A percentile compares a stretch with the other conserved stretches of the same genome.
phyloP scores from a whole-genome alignment of 768 basidiomycete genomes.

The Collybiopsis confluens region DNA sequence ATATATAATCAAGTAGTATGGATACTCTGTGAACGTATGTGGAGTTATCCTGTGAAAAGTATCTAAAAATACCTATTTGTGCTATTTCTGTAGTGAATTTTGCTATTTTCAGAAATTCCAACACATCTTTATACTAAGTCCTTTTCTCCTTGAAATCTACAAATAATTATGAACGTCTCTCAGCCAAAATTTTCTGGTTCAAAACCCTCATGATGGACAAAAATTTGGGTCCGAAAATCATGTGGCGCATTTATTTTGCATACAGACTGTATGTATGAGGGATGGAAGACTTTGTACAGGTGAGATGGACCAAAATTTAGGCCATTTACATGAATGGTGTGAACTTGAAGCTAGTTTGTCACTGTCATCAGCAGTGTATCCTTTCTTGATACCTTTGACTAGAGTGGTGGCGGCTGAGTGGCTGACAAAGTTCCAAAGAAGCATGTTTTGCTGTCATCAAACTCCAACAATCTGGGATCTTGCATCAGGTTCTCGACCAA shows the following conservation, averaged over 20 bases:
- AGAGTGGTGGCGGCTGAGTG: conserved; percentile 34
- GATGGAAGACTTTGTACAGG: conserved; percentile 22
- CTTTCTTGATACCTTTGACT: conserved; percentile 36
- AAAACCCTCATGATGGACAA: conserved; percentile 30
- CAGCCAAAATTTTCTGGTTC: too few relatives aligned
- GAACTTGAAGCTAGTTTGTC: background rate
- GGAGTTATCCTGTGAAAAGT: too few relatives aligned
- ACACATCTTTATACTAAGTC: too few relatives aligned
- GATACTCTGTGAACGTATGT: too few relatives aligned
- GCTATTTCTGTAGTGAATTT: too few relatives aligned
- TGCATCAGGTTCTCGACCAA: too few relatives aligned
- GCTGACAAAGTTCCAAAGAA: conserved; percentile 57
- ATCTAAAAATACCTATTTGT: too few relatives aligned
- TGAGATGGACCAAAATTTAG: conserved; percentile 12
- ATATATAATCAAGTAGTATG: too few relatives aligned
- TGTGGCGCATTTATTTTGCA: conserved; percentile 8
- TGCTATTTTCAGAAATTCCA: too few relatives aligned
- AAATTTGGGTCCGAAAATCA: background rate
- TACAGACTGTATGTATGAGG: background rate
- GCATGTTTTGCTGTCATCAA: background rate
- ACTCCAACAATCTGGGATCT: background rate
- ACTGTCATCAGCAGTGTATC: conserved; percentile 23
- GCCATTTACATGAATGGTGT: background rate
- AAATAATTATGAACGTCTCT: too few relatives aligned
- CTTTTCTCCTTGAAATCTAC: too few relatives aligned